These are phyloP conservation scores for Pythium graminicola DNA, from an alignment of 352 stramenopile genomes.

Conservation along the genomic window DNA sequence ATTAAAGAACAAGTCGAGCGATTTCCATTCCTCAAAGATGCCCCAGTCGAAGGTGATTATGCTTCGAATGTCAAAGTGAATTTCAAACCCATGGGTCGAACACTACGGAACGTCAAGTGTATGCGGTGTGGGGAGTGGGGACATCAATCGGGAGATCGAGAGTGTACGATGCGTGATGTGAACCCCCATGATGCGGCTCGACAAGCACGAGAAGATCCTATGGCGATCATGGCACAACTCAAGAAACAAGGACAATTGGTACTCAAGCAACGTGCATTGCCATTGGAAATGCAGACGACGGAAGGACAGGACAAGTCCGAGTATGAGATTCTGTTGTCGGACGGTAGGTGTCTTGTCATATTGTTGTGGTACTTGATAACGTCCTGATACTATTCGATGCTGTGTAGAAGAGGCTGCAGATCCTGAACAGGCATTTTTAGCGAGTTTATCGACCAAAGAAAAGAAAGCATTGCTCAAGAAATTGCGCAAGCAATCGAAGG, in stretches of 20 bases:
- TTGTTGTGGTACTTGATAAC: neutral
- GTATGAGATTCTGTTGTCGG: slow-evolving; percentile 64
- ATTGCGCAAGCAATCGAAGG: slow-evolving; percentile 28
- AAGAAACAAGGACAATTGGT: slow-evolving; percentile 54
- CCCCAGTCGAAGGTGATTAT: slow-evolving; percentile 81
- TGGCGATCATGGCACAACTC: slow-evolving; percentile 50
- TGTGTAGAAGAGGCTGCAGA: slow-evolving; percentile 24
- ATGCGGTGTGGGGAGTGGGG: slow-evolving; percentile 79
- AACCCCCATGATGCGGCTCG: slow-evolving; percentile 76
- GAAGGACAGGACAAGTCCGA: slow-evolving; percentile 21
- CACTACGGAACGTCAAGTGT: slow-evolving; percentile 79
- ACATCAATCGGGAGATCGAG: slow-evolving; percentile 76
- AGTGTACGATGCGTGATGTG: slow-evolving; percentile 63
- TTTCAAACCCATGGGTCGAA: slow-evolving; percentile 81
- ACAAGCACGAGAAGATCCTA: slow-evolving; percentile 62
- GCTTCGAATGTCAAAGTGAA: slow-evolving; percentile 77
- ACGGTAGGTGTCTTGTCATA: slow-evolving; percentile 21
- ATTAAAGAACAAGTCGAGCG: slow-evolving; percentile 83
- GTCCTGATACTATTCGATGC: neutral
- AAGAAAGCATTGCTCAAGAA: slow-evolving; percentile 61
- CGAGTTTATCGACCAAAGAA: slow-evolving; percentile 55
- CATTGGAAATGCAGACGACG: slow-evolving; percentile 59
- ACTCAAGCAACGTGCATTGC: slow-evolving; percentile 44
- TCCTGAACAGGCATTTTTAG: slow-evolving; percentile 42
- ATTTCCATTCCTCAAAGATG: slow-evolving; percentile 86